A percentile compares a stretch with the other conserved stretches of the same genome.
phyloP scores from a whole-genome alignment of 371 early-diverging fungal genomes.

The Entomophthora muscae region DNA sequence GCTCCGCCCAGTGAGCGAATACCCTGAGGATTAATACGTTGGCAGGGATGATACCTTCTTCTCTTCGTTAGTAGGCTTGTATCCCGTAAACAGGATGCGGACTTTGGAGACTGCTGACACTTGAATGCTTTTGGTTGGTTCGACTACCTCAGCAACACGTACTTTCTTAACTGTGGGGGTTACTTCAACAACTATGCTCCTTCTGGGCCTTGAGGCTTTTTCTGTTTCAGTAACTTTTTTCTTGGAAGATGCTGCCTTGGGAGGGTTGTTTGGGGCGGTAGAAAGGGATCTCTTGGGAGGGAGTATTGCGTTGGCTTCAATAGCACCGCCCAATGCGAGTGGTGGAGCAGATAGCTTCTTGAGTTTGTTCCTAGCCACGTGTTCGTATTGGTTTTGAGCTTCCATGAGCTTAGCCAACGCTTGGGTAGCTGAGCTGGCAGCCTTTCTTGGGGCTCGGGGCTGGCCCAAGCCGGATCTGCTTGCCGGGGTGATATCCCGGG shows the following conservation, averaged over 20 bases:
- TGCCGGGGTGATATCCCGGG: neutral
- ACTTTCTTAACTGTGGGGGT: too few species aligned
- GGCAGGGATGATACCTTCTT: neutral
- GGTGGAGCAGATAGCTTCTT: neutral
- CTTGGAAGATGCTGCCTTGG: neutral
- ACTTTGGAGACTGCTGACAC: too few species aligned
- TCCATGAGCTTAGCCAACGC: neutral
- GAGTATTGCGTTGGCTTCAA: neutral
- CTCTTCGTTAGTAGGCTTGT: neutral
- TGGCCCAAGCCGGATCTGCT: too few species aligned
- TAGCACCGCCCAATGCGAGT: neutral
- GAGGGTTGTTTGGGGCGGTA: neutral
- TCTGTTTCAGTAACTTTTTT: too few species aligned
- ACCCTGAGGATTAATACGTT: neutral
- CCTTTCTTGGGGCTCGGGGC: neutral
- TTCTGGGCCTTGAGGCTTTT: too few species aligned
- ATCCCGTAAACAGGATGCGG: neutral
- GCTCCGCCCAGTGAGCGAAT: neutral
- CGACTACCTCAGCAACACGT: too few species aligned
- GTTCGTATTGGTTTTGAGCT: slow-evolving; percentile 4
- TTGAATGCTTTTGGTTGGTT: too few species aligned
- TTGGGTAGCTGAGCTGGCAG: neutral
- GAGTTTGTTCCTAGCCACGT: neutral
- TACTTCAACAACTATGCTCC: too few species aligned
- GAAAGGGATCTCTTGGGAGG: neutral